Conservation (phyloP, 129 eudicot genomes). For the Artemisia argyi region DNA sequence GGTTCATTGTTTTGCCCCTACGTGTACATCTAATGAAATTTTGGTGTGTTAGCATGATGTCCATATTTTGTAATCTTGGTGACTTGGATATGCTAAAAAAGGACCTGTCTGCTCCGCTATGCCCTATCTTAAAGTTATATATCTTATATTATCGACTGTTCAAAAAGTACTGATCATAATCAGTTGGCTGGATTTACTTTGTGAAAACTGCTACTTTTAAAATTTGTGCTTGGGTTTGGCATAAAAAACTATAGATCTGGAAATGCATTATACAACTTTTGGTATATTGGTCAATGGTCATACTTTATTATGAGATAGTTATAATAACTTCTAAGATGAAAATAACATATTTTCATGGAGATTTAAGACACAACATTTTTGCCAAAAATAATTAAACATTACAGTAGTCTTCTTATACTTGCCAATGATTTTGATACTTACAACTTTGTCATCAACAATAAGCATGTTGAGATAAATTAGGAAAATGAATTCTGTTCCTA, state of each 20-base stretch:
- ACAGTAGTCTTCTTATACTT: neutral
- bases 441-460: neutral
- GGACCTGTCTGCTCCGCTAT: too few species aligned
- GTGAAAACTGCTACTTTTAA: neutral
- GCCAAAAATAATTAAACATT: neutral
- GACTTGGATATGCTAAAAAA: neutral
- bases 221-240: neutral
- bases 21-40: conserved; percentile 23
- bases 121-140: too few species aligned
- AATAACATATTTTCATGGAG: neutral
- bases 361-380: neutral
- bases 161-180: too few species aligned
- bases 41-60: conserved; percentile 13
- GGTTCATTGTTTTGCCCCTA: conserved; percentile 2
- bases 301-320: neutral
- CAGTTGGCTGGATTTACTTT: too few species aligned
- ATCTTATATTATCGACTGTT: too few species aligned
- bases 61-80: conserved; percentile 9
- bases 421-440: neutral
- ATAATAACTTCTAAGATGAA: neutral
- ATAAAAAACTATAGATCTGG: neutral
- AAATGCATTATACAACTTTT: neutral
- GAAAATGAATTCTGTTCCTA: too few species aligned
- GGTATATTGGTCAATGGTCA: neutral
- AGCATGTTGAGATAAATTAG: neutral